These are phyloP conservation scores for Dioscorea dumetorum DNA, from an alignment of 106 monocot species.

Conservation along the genomic window DNA sequence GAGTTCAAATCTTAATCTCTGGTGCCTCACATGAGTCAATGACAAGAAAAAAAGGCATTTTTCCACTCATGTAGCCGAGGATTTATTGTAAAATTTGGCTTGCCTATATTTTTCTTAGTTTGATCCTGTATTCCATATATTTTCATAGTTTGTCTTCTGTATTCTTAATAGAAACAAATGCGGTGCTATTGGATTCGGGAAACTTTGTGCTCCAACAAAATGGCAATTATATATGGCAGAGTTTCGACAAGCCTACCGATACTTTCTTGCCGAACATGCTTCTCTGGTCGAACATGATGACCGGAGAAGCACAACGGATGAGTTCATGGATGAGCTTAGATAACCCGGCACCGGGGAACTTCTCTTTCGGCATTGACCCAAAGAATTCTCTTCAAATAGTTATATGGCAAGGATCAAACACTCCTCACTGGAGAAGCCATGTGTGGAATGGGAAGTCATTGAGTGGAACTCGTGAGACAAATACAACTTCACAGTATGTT, in stretches of 20 bases:
- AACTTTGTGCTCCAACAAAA: constrained; percentile 18
- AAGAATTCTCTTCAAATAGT: constrained; percentile 7
- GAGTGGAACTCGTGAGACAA: background rate
- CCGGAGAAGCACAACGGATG: background rate
- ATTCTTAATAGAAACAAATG: background rate
- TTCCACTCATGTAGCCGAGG: no score
- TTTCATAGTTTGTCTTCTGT: no score
- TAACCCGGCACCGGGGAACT: constrained; percentile 24
- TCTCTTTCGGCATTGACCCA: constrained; percentile 11
- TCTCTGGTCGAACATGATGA: background rate
- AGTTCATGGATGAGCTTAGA: constrained; percentile 13
- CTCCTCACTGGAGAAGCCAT: constrained; percentile 7
- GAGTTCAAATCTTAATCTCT: no score
- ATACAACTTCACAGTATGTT: background rate
- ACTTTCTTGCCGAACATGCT: constrained; percentile 13
- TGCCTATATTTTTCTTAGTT: no score
- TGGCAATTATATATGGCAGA: constrained; percentile 10
- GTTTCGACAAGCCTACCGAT: constrained; percentile 18
- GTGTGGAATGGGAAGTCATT: background rate
- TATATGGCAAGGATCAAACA: background rate
- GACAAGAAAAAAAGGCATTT: no score
- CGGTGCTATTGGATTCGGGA: constrained; percentile 12
- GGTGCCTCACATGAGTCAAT: no score
- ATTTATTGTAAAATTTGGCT: no score
- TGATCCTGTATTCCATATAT: no score